These are phyloP conservation scores for Diospyros lotus DNA, from an alignment of 148 eudicot genomes.

Conservation along the genomic window DNA sequence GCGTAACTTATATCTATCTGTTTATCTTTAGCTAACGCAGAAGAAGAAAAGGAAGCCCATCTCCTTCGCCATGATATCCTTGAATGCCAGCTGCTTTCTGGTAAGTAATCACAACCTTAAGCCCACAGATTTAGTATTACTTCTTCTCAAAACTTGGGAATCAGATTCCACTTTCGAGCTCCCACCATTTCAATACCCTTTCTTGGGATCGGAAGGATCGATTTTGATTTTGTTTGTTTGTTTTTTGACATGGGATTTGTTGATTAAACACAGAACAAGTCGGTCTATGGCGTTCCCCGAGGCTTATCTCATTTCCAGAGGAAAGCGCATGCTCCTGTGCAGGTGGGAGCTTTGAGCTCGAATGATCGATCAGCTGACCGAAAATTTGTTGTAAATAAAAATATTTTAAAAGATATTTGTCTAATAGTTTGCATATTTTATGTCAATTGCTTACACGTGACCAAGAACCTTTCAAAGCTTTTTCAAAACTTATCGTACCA, in stretches of 20 bases:
- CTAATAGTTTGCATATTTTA: too few species aligned
- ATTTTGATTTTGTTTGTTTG: background rate
- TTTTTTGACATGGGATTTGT: background rate
- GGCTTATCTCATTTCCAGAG: conserved; percentile 36
- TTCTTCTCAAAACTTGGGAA: background rate
- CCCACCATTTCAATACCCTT: background rate
- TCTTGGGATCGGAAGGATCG: too few species aligned
- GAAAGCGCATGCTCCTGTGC: conserved; percentile 33
- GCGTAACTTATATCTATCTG: too few species aligned
- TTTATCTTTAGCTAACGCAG: too few species aligned
- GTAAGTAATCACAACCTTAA: conserved; percentile 26
- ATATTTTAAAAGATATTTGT: too few species aligned
- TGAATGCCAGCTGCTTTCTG: conserved; percentile 47
- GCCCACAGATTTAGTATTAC: conserved; percentile 20
- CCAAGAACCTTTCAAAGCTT: too few species aligned
- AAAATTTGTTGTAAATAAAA: conserved; percentile 6
- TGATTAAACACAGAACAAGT: conserved; percentile 43
- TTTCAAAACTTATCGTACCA: too few species aligned
- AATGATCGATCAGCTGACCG: conserved; percentile 49
- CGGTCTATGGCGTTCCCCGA: conserved; percentile 48
- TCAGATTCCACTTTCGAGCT: conserved; percentile 14
- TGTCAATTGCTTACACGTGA: too few species aligned
- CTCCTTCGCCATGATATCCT: conserved; percentile 53
- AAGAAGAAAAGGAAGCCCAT: background rate
- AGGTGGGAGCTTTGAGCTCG: conserved; percentile 52